Evolutionary conservation across 2,329 filamentous ascomycete species (phyloP).

Genomic region (Camptophora hylomeconis): DNA sequence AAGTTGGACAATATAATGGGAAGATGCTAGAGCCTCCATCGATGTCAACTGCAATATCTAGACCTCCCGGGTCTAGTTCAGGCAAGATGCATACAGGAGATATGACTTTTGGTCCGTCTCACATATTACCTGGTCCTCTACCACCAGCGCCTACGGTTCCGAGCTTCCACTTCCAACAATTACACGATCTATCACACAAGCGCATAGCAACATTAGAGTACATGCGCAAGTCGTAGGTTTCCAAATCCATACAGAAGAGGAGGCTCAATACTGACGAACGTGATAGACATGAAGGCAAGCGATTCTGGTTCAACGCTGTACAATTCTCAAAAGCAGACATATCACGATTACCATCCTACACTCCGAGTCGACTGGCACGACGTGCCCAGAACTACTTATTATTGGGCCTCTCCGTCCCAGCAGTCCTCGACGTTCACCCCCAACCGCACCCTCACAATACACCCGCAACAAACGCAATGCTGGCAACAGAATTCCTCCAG

Average conservation of each 20-base stretch:
- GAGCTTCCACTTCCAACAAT: conserved; percentile 53
- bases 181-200: conserved; percentile 81
- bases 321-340: conserved; percentile 79
- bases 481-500: conserved; percentile 69
- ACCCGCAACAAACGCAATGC: conserved; percentile 49
- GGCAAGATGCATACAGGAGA: no score
- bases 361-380: conserved; percentile 68
- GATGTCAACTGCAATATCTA: no score
- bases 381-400: conserved; percentile 90
- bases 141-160: no score
- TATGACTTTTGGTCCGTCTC: no score
- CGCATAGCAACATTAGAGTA: conserved; percentile 91
- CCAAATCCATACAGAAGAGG: not conserved
- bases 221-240: conserved; percentile 70
- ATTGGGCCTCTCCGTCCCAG: conserved; percentile 80
- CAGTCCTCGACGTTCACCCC: conserved; percentile 61
- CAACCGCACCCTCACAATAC: conserved; percentile 9
- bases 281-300: conserved; percentile 71
- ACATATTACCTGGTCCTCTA: no score
- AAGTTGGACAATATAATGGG: no score
- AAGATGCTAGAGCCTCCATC: no score
- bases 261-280: conserved; percentile 8
- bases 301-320: conserved; percentile 98
- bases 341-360: conserved; percentile 70
- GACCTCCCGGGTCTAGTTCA: no score